Evolutionary conservation across 768 basidiomycete genomes (phyloP).

Genomic region (Saitozyma sp.): DNA sequence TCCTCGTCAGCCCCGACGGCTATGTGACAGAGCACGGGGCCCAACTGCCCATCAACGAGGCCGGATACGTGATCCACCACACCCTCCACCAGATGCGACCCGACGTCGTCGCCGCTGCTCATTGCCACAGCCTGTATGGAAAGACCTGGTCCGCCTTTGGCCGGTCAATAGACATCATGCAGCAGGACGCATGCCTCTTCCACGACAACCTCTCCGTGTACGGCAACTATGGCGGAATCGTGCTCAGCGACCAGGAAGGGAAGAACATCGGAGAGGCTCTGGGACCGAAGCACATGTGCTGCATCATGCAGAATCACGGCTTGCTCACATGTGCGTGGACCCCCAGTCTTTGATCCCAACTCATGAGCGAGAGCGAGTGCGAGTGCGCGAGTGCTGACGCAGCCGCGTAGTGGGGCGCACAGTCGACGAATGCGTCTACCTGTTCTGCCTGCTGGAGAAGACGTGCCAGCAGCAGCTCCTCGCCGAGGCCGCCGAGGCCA

Average conservation of each 20-base stretch:
- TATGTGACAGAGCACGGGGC: slow-evolving; percentile 19
- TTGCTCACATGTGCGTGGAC: slow-evolving; percentile 24
- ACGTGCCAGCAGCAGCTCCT: slow-evolving; percentile 20
- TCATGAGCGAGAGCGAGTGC: neutral
- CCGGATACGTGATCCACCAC: slow-evolving; percentile 21
- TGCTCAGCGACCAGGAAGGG: slow-evolving; percentile 58
- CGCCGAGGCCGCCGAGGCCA: slow-evolving; percentile 16
- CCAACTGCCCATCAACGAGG: slow-evolving; percentile 19
- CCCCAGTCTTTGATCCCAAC: neutral
- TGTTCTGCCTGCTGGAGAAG: slow-evolving; percentile 21
- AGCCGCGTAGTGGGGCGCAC: slow-evolving; percentile 10
- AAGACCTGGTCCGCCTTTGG: slow-evolving; percentile 21
- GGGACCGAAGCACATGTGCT: slow-evolving; percentile 16
- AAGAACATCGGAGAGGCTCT: slow-evolving; percentile 54
- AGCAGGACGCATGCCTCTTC: slow-evolving; percentile 24
- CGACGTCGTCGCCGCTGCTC: slow-evolving; percentile 21
- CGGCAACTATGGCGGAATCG: slow-evolving; percentile 58
- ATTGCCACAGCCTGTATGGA: slow-evolving; percentile 22
- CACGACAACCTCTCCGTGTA: slow-evolving; percentile 42
- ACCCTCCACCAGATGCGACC: slow-evolving; percentile 18
- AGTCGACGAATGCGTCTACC: slow-evolving; percentile 20
- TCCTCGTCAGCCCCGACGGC: slow-evolving; percentile 16
- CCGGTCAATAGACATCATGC: slow-evolving; percentile 23
- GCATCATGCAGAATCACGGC: slow-evolving; percentile 38
- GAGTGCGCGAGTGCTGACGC: too few relatives aligned